Base-by-base conservation (phyloP, 2,329 filamentous ascomycete species). In the Xylaria sp. region DNA sequence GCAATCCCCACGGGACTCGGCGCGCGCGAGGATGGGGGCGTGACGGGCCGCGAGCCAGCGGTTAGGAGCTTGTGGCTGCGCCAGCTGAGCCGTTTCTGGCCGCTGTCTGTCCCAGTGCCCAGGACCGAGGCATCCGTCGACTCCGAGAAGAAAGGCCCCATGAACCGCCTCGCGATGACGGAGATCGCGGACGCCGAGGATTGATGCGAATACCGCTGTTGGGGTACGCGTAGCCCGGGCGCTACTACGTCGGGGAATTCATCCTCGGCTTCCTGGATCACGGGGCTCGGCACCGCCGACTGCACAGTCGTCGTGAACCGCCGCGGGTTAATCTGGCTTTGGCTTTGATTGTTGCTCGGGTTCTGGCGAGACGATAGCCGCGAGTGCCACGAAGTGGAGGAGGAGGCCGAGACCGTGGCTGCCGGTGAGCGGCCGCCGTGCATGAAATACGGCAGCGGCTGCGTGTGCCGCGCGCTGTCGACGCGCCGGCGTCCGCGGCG, bases 91-190 rank as follows among this genome's bases (percentile, higher is more conserved):
- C 43, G 38, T 23, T 35, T 51, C 17, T 56, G 55, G 9, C 28
- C n/a, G n/a, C n/a, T n/a, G n/a, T n/a, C n/a, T n/a, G n/a, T 1
- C 49, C 49, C 1, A 31, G 14, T 31, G 15, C 23, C 49, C 4
- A 43, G 17, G 4, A 40, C 31, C 38, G 49, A 37, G 8, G 57
- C 23, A 19, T 57, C 60, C 19, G 37, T 51, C 2, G 63, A 33
- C 42, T 65, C 63, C 0, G 60, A 63, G 1, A 65, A 12, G 38
- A 65, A 65, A 5, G 63, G 63, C 2, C 63, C 60, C 31, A 65
- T 53, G 31, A 65, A 57, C 35, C 56, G 50, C 0, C 60, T 47
- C 3, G 60, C 60, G 37, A 63, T 40, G 23, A 63, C 38, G 3
- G 55, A 63, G 21, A 65, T 65, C 0, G 60, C 52, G 15, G 63